Base-by-base conservation (phyloP, 805 yeast genomes). In the Cyberlindnera samutprakarnensis region DNA sequence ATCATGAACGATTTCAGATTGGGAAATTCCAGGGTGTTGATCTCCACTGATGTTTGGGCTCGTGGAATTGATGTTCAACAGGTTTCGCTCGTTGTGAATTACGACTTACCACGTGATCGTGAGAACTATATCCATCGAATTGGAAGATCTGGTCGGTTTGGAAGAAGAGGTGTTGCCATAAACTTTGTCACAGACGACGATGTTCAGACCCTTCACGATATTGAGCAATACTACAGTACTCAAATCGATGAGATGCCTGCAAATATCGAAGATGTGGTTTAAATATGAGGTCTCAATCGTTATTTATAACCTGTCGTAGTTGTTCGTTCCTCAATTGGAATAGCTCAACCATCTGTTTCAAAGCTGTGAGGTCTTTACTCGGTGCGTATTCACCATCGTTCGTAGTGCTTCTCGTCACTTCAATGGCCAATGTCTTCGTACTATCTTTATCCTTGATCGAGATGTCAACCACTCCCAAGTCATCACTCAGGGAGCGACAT, bases 31-130 rank as follows among this genome's bases (percentile, higher is more conserved):
- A 75, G 98, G 57, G 90, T 92, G 31, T 68, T 92, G 57, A 92
- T 92, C 56, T 81, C 96, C 46, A 92, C 98, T 25, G 98, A 92
- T 63, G 82, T 92, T 52, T 83, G 90, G 80, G 98, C 98, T 31
- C 75, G 98, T 64, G 98, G 98, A 56, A 92, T 90, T 46, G 98
- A 90, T 63, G 97, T 90, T 39, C 98, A 90, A 68, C 97, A 90
- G 58, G 96, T 90, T 30, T 88, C 96, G 10, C 65, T 90, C 46
- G 98, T 90, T 39, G 85, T 90, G 54, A 90, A 90, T 72, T 90
- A 84, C 65, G 98, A 90, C 62, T 66, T 90, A 59, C 97, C 98
- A 35, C 61, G 74, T 43, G 87, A 92, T 71, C 78, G 80, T 57
- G 97, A 90, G 62, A 90, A 90, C 72, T 90, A 90, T 62, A 79